Evolutionary conservation across 2,329 filamentous ascomycete genomes (phyloP), one percentile per base, ranked within the genome.

Genomic region (Aureobasidium sp.): DNA sequence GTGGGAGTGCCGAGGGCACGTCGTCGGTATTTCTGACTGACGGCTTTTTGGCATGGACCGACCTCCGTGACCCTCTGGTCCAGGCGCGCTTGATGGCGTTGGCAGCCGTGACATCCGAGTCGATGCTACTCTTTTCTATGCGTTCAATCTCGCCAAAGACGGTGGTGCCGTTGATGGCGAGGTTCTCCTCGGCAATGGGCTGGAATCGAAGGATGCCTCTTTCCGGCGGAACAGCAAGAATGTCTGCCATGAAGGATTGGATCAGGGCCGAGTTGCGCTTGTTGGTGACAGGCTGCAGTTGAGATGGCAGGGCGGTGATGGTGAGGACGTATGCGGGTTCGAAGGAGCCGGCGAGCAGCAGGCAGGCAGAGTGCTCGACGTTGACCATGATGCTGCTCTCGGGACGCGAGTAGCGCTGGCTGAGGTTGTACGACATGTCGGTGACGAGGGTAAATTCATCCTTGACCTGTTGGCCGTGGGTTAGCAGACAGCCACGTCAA

Each of bases 281-380:
- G 76, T 96, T 96, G 58, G 85, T 90, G 3, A 85, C 82, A 0
- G 89, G 84, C 64, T 87, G 86, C 62, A 94, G 77, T 66, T 90
- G 82, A 12, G 80, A 80, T 1, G 88, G 81, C 11, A 94, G 79
- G 0, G 90, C 86, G 39, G 83, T 87, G 63, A 96, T 83, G 37
- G 84, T 87, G 69, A 96, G 79, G 64, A 87, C 82, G 70, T 96
- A 97, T 22, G 90, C 89, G 3, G 90, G 88, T 56, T 91, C 87
- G 65, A 90, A 88, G 5, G 85, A 86, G 39, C 87, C 88, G 1
- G 84, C 88, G 64, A 93, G 87, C 61, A 90, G 78, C 67, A 96
- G 83, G 70, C 87, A 89, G 15, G 84, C 82, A 29, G 87, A 86
- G 69, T 94, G 89, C 45, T 88, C 83, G n/a, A 96, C 77, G 1